A percentile compares a stretch with the other conserved stretches of the same genome.
phyloP scores from a whole-genome alignment of 805 yeast genomes.

The Wickerhamia fluorescens region DNA sequence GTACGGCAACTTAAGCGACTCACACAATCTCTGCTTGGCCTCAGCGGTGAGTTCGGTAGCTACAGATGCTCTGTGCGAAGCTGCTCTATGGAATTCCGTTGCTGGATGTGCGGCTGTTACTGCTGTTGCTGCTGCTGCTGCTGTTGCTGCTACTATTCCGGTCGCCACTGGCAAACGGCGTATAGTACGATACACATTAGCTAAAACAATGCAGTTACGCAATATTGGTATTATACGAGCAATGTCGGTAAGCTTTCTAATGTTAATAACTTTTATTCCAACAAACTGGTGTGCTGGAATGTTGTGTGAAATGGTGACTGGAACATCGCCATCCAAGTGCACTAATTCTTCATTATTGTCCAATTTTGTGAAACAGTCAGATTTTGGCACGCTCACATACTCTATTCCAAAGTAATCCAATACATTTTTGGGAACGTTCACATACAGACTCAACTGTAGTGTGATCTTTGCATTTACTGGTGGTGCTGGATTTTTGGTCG shows the following conservation, averaged over 20 bases:
- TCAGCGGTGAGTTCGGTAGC: constrained; percentile 13
- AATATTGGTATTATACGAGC: constrained; percentile 19
- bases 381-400: constrained; percentile 1
- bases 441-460: constrained; percentile 1
- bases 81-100: too few relatives aligned
- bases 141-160: too few relatives aligned
- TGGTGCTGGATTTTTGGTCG: too few relatives aligned
- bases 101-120: too few relatives aligned
- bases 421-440: background rate
- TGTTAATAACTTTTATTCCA: constrained; percentile 14
- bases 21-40: constrained; percentile 23
- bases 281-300: constrained; percentile 9
- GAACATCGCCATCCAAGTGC: constrained; percentile 1
- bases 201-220: constrained; percentile 25
- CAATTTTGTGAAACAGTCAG: constrained; percentile 4
- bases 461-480: constrained; percentile 1
- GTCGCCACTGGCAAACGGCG: background rate
- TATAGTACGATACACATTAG: constrained; percentile 10
- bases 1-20: constrained; percentile 26
- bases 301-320: background rate
- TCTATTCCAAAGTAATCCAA: constrained; percentile 24
- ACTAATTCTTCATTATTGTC: constrained; percentile 4
- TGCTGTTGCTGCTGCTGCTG: too few relatives aligned
- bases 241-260: constrained; percentile 19
- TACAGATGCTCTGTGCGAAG: background rate